Base-by-base conservation (phyloP, 2,329 filamentous ascomycete genomes). In the Aspergillus spinulosporus region DNA sequence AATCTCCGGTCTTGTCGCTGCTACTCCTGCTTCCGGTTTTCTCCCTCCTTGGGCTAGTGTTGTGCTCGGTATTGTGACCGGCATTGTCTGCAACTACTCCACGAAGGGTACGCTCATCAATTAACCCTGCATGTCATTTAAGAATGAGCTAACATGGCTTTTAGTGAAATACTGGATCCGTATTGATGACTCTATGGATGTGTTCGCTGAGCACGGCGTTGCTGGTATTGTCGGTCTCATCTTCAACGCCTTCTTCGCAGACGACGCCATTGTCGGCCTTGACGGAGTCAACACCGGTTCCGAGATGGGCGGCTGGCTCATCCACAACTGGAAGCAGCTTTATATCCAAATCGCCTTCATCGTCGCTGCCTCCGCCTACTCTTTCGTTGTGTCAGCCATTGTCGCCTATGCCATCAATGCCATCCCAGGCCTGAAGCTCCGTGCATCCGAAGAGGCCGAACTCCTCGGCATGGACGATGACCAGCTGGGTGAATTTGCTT, bases 131-230 rank as follows among this genome's bases (percentile, higher is more conserved):
- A 5, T 26, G 11, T 39, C 1, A 15, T 36, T 21, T 8, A 21
- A 21, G 7, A 4, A 15, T 1, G 5, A 11, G 8, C 34, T 26
- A 29, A 39, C 9, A 36, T 52, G 47, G 56, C 52, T 3, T 50
- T n/a, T 60, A 83, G 80, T 87, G 74, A 87, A 87, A 76, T 87
- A 85, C 76, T 87, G 84, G 84, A 80, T 95, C 68, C 86, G 86
- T 60, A 86, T 95, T 54, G 91, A 96, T 66, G 91, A 96, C 70
- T 88, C 89, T 4, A 89, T 96, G 75, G 91, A 96, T 78, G 87
- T 96, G 67, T 94, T 96, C 75, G 91, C 91, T 64, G 90, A 94
- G 75, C 91, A 96, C 83, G 90, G 84, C 68, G 78, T 95, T 61
- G 90, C 91, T 48, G 91, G 91, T 63, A 90, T 94, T 62, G 81